Conservation (phyloP, 352 stramenopile genomes). For the Globisporangium rhizosaccharum region DNA sequence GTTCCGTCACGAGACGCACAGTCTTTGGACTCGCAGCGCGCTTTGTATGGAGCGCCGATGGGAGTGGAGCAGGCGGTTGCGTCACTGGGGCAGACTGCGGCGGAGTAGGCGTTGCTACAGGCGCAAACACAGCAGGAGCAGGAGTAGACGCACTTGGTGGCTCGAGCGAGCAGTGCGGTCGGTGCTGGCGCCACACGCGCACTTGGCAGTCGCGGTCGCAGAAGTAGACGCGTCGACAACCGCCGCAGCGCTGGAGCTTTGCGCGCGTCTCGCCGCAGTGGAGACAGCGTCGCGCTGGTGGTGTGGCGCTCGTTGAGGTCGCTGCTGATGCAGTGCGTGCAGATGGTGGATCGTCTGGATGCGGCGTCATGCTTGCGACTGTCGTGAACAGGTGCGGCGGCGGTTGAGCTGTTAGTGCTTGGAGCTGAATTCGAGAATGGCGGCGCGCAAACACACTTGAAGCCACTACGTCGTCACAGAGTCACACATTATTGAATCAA, state of each 20-base stretch:
- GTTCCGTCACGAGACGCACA: constrained; percentile 37
- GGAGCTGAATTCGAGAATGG: too few species aligned
- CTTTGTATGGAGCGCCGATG: constrained; percentile 10
- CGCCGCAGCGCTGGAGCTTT: constrained; percentile 63
- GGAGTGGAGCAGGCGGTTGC: not conserved
- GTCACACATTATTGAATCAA: not conserved
- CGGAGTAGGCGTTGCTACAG: not conserved
- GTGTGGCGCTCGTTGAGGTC: too few species aligned
- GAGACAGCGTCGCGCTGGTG: constrained; percentile 22
- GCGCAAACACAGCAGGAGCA: constrained; percentile 4
- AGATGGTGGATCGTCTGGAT: too few species aligned
- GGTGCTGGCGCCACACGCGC: constrained; percentile 52
- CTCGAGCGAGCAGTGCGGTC: constrained; percentile 27
- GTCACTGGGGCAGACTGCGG: not conserved
- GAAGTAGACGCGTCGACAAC: constrained; percentile 68
- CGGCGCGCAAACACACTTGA: too few species aligned
- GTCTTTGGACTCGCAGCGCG: constrained; percentile 22
- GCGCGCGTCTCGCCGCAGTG: constrained; percentile 35
- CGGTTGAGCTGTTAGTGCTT: too few species aligned
- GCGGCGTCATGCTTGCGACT: too few species aligned
- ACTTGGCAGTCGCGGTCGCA: constrained; percentile 74
- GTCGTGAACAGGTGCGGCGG: too few species aligned
- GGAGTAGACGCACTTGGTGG: constrained; percentile 1
- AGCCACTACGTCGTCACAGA: not conserved
- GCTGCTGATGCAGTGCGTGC: too few species aligned